Conservation (phyloP, 345 rosid species). For the thale cress (Arabidopsis thaliana) region DNA sequence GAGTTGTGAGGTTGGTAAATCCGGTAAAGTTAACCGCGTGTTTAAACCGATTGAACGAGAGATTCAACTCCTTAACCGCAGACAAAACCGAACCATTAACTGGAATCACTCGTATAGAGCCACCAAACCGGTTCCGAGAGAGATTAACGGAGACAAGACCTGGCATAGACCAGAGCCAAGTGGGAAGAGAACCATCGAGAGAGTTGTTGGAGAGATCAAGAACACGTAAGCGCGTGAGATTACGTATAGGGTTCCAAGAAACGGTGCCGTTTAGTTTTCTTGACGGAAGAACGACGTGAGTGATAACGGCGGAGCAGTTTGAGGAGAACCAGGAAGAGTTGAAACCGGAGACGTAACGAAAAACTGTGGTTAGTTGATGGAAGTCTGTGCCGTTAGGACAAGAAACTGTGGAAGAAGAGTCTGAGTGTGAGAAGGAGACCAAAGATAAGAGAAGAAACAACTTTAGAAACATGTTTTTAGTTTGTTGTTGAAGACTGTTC, state of each 20-base stretch:
- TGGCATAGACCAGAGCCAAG: constrained; percentile 67
- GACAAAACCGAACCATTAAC: constrained; percentile 37
- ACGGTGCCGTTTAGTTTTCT: constrained; percentile 66
- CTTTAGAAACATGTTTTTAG: constrained; percentile 40
- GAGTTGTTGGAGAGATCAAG: constrained; percentile 80
- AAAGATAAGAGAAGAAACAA: constrained; percentile 50
- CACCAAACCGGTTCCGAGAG: constrained; percentile 63
- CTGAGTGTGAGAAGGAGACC: constrained; percentile 47
- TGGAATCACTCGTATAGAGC: constrained; percentile 48
- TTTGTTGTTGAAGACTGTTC: constrained; percentile 25
- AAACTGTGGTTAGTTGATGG: constrained; percentile 58
- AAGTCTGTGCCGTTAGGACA: constrained; percentile 49
- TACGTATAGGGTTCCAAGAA: constrained; percentile 69
- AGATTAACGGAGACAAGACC: constrained; percentile 55
- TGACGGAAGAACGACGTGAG: constrained; percentile 57
- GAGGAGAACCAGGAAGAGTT: constrained; percentile 60
- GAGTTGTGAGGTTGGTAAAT: constrained; percentile 53
- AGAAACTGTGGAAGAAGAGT: constrained; percentile 52
- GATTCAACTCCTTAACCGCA: constrained; percentile 61
- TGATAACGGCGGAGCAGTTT: constrained; percentile 62
- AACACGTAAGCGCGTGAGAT: constrained; percentile 54
- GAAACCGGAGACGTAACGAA: constrained; percentile 71
- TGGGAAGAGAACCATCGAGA: constrained; percentile 69
- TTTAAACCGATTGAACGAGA: constrained; percentile 81
- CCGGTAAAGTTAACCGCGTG: constrained; percentile 61